Conservation (phyloP, 371 early-diverging fungal genomes). For the Coemansia sp. region DNA sequence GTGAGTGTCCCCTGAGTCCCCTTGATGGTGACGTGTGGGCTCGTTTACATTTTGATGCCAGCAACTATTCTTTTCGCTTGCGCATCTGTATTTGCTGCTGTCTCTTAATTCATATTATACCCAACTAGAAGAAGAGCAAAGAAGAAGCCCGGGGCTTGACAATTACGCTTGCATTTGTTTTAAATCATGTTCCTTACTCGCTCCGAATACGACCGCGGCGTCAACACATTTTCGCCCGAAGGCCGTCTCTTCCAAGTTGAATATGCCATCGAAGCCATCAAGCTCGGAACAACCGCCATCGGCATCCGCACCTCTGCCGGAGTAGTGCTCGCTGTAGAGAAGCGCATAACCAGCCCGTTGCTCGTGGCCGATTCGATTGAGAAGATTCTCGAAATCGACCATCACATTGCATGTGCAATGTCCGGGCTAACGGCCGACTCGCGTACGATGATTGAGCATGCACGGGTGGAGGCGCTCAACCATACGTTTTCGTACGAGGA, state of each 20-base stretch:
- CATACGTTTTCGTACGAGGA: conserved; percentile 95
- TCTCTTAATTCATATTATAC: conserved; percentile 1
- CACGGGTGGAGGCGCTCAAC: conserved; percentile 94
- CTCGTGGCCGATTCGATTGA: conserved; percentile 93
- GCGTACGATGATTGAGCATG: conserved; percentile 96
- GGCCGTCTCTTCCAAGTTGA: conserved; percentile 99
- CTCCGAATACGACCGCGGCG: conserved; percentile 97
- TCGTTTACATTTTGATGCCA: neutral
- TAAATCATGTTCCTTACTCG: conserved; percentile 53
- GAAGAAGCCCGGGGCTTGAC: neutral
- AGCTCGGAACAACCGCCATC: conserved; percentile 96
- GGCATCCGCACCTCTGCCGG: conserved; percentile 94
- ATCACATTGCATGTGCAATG: conserved; percentile 94
- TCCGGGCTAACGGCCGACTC: conserved; percentile 96
- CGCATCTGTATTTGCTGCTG: neutral
- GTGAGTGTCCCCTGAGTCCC: neutral
- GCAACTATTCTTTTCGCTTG: neutral
- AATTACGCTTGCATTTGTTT: neutral
- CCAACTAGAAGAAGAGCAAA: neutral
- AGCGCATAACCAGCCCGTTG: conserved; percentile 89
- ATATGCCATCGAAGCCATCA: conserved; percentile 98
- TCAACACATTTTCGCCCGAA: conserved; percentile 98
- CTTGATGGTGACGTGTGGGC: conserved; percentile 1
- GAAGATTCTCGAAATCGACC: conserved; percentile 94
- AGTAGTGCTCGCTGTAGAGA: conserved; percentile 94